Base-by-base conservation (phyloP, 495 filamentous ascomycete genomes). In the Extremus antarcticus region DNA sequence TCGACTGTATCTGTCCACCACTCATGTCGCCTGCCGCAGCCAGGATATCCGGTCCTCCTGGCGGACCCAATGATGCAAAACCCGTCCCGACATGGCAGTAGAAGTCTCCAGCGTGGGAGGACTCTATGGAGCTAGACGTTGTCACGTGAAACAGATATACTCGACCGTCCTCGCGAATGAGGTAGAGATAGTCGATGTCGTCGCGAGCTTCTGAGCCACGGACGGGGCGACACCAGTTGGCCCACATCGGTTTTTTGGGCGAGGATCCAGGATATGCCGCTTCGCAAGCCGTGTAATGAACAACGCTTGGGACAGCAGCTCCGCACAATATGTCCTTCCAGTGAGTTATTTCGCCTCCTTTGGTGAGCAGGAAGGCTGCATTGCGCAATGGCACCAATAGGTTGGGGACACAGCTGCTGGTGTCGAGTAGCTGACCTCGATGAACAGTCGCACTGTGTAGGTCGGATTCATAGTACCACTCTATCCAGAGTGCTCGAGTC, bases 11-110 rank as follows among this genome's bases (percentile, higher is more conserved):
- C 22, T 40, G 51, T 1, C 91, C 92, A 58, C 83, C 75, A n/a
- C 89, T 85, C 46, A 82, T 82, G 51, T 85, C 82, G n/a, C 92
- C 88, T 16, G 83, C 86, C 4, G 86, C 79, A 19, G 95, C 71
- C 41, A 96, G 75, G 39, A 94, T 71, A 64, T 96, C 91, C 21
- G 80, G 80, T 50, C 76, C 78, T 8, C 73, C 56, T 23, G 66
- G 67, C 23, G 69, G 48, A 58, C 78, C 78, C 7, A 81, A 59
- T 29, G 73, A 76, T n/a, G 85, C 78, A 67, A 90, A 87, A 2
- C 83, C 81, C 0, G 69, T 78, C 25, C 79, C 79, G 48, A 86
- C 79, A 51, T 80, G 82, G 64, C 78, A 78, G 16, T 78, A 71
- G 23, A 88, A 72, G 8, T 73, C 70, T 19, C 82, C 81, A 46